Evolutionary conservation across 345 rosid genomes (phyloP), one percentile per base, ranked within the genome.

Genomic region (Crucihimalaya himalaica): DNA sequence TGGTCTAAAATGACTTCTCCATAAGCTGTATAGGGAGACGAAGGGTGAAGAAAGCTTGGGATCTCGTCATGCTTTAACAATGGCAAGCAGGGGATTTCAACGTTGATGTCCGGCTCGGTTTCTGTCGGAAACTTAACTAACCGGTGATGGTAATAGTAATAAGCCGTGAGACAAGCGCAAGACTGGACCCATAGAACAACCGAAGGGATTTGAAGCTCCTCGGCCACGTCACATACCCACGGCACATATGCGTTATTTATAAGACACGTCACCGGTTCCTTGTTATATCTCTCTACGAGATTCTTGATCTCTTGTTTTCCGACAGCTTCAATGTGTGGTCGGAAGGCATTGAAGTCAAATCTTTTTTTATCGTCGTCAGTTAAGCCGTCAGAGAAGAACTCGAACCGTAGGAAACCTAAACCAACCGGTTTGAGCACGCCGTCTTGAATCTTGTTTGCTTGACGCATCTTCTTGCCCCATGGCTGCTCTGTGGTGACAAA

Each of bases 151-250:
- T 68, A 90, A 78, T 90, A 83, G 52, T 88, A 93, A 76, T 93
- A 93, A 4, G 87, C 74, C 0, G 89, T 58, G 19, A 93, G 84
- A 65, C 87, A 87, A 4, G 91, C 95, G 8, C 91, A 87, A 5
- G 98, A 90, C 73, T 93, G 95, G 5, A 93, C 92, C 98, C 97
- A 93, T 10, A 93, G 88, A 86, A 90, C 72, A 4, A 93, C 97
- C 9, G 86, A 90, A 28, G 98, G 91, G 57, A 93, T 65, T 31
- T 84, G 87, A 2, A 93, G 82, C 42, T 71, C 71, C 43, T 70
- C 83, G 0, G 93, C 98, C 5, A 92, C 90, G 47, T 90, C 96
- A 1, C 89, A 82, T 13, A 83, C 93, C 98, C 96, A 92, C 0
- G 95, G 88, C 3, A 88, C 81, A 75, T 79, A 90, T 9, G 95